These are phyloP conservation scores for Fraxinus nigra DNA, from an alignment of 305 asterid genomes.

Conservation along the genomic window DNA sequence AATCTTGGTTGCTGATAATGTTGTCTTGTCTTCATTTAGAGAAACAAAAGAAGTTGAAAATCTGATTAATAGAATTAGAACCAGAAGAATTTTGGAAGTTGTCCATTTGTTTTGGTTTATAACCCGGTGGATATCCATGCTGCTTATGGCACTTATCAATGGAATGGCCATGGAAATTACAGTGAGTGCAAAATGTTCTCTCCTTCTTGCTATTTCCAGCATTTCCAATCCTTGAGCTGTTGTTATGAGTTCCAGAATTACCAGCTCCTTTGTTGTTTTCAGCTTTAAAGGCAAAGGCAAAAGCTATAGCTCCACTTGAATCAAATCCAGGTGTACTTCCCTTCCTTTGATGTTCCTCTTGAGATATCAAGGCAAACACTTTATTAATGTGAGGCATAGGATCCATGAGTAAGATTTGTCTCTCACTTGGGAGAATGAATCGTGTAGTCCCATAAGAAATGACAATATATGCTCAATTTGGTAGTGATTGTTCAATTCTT, in stretches of 20 bases:
- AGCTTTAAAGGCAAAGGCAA: neutral
- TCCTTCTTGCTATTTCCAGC: neutral
- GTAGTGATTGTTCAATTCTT: neutral
- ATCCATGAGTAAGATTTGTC: neutral
- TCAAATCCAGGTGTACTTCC: neutral
- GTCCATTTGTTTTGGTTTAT: neutral
- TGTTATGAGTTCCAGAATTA: neutral
- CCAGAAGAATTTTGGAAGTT: neutral
- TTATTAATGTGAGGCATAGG: neutral
- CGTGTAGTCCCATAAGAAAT: neutral
- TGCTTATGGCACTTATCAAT: neutral
- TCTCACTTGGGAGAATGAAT: neutral
- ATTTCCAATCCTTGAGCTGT: neutral
- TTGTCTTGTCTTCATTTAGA: neutral
- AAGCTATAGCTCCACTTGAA: neutral
- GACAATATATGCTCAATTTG: neutral
- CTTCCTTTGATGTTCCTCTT: neutral
- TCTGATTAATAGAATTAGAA: neutral
- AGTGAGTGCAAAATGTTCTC: neutral
- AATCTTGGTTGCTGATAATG: neutral
- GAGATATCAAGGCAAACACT: neutral
- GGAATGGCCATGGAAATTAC: neutral
- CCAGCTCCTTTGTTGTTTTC: neutral
- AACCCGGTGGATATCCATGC: neutral
- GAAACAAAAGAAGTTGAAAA: neutral